A percentile compares a stretch with the other conserved stretches of the same genome.
phyloP scores from a whole-genome alignment of 352 stramenopile species.

The Globisporangium nunn region DNA sequence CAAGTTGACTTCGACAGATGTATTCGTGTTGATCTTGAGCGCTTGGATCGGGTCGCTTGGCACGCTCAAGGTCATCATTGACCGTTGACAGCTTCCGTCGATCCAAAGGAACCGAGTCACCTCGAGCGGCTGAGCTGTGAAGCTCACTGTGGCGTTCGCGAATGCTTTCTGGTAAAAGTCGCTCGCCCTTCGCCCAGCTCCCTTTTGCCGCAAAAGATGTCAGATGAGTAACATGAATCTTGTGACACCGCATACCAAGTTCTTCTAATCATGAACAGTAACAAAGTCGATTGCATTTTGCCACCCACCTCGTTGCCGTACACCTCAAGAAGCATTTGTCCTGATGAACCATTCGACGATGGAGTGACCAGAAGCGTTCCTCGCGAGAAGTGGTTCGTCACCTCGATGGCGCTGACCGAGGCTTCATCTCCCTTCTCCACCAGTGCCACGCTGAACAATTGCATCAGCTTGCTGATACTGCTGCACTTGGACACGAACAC shows the following conservation, averaged over 20 bases:
- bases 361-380: conserved; percentile 26
- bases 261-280: too few species aligned
- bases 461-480: conserved; percentile 45
- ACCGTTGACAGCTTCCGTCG: conserved; percentile 63
- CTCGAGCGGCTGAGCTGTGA: conserved; percentile 24
- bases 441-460: conserved; percentile 32
- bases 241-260: too few species aligned
- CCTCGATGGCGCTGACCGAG: conserved; percentile 11
- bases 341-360: conserved; percentile 9
- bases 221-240: too few species aligned
- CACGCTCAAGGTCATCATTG: conserved; percentile 29
- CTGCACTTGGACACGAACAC: conserved; percentile 65
- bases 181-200: conserved; percentile 17
- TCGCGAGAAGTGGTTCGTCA: conserved; percentile 39
- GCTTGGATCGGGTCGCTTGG: conserved; percentile 18
- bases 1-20: conserved; percentile 43
- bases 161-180: conserved; percentile 26
- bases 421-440: conserved; percentile 17
- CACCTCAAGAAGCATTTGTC: conserved; percentile 27
- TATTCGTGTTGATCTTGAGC: conserved; percentile 37
- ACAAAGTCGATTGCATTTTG: neutral
- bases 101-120: conserved; percentile 55
- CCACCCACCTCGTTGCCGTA: conserved; percentile 35
- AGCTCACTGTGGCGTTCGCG: conserved; percentile 17
- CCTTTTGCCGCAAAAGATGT: conserved; percentile 2